Evolutionary conservation across 2,329 filamentous ascomycete species (phyloP).

Genomic region (Fusarium pseudonygamai): DNA sequence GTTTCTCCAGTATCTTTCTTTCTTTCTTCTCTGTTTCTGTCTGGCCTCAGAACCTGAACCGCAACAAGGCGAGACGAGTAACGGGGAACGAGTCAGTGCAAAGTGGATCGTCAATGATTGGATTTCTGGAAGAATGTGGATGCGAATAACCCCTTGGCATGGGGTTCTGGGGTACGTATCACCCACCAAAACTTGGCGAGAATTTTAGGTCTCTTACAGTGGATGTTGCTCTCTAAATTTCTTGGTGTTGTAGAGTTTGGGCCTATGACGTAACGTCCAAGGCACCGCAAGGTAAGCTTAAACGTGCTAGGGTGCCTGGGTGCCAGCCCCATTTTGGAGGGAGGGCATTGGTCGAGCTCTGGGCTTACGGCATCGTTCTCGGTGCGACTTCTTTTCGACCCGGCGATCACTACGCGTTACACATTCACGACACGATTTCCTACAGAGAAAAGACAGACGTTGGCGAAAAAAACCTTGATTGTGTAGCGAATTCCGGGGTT

Average conservation of each 20-base stretch:
- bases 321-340: not conserved
- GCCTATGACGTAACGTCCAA: conserved; percentile 40
- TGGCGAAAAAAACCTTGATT: conserved; percentile 16
- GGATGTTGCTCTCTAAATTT: not conserved
- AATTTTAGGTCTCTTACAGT: not conserved
- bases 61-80: conserved; percentile 4
- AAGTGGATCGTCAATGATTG: conserved; percentile 10
- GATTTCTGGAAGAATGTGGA: conserved; percentile 31
- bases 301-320: conserved; percentile 7
- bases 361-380: conserved; percentile 37
- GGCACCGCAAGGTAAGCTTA: conserved; percentile 42
- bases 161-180: conserved; percentile 26
- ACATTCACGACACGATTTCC: not conserved
- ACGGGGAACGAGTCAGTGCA: conserved; percentile 6
- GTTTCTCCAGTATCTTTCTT: conserved; percentile 23
- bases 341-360: not conserved
- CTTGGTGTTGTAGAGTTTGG: conserved; percentile 20
- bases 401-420: conserved; percentile 19
- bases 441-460: not conserved
- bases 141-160: conserved; percentile 11
- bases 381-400: conserved; percentile 28
- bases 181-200: conserved; percentile 12
- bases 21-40: too few relatives aligned
- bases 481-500: conserved; percentile 25
- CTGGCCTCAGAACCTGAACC: not conserved